Evolutionary conservation across 768 basidiomycete species (phyloP).

Genomic region (Serendipita vermifera): DNA sequence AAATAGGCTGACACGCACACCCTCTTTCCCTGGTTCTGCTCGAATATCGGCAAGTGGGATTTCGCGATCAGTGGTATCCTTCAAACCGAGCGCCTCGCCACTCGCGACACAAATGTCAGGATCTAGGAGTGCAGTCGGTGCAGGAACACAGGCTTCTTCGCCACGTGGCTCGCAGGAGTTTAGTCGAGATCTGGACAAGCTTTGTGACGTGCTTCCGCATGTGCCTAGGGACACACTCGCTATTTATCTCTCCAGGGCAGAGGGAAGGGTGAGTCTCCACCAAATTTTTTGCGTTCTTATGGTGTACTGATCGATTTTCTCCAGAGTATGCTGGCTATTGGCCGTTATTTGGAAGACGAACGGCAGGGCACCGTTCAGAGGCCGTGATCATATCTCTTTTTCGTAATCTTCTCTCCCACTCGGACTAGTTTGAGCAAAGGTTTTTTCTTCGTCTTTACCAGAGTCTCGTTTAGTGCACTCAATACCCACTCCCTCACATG

Average conservation of each 20-base stretch:
- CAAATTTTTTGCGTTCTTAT: not conserved
- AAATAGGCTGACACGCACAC: not conserved
- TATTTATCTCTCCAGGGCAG: slow-evolving; percentile 52
- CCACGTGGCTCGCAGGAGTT: slow-evolving; percentile 33
- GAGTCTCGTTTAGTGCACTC: too few species aligned
- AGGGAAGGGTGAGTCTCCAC: slow-evolving; percentile 26
- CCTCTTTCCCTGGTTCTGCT: slow-evolving; percentile 2
- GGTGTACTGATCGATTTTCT: not conserved
- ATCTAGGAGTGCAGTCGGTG: not conserved
- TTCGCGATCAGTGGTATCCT: not conserved
- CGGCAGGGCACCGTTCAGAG: slow-evolving; percentile 50
- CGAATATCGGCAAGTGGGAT: slow-evolving; percentile 9
- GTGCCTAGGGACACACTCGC: slow-evolving; percentile 55
- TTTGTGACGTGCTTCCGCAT: slow-evolving; percentile 56
- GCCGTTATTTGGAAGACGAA: slow-evolving; percentile 74
- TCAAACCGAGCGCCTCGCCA: not conserved
- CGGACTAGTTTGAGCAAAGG: too few species aligned
- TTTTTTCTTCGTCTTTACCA: too few species aligned
- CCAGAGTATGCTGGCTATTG: slow-evolving; percentile 74
- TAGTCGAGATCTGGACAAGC: slow-evolving; percentile 52
- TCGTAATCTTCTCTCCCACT: too few species aligned
- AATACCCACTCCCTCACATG: too few species aligned
- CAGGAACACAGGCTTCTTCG: not conserved
- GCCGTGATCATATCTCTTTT: too few species aligned
- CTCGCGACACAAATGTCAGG: not conserved